Evolutionary conservation across 2,329 filamentous ascomycete species (phyloP).

Genomic region (Fusarium nygamai): DNA sequence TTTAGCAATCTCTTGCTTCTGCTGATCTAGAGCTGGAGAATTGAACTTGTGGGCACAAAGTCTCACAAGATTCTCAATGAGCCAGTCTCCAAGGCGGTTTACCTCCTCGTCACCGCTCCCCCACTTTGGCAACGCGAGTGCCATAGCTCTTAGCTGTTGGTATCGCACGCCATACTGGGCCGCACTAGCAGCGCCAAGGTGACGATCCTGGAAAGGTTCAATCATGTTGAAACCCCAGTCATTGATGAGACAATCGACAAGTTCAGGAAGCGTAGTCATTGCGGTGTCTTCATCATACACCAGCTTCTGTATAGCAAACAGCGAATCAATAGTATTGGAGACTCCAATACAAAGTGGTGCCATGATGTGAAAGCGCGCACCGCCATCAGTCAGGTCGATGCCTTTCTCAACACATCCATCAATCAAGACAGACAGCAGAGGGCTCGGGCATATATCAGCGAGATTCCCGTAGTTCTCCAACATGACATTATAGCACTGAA

Average conservation of each 20-base stretch:
- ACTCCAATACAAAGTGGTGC: neutral
- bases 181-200: neutral
- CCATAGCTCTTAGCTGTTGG: neutral
- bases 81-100: neutral
- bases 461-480: neutral
- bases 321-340: neutral
- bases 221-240: neutral
- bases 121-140: neutral
- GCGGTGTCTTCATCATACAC: neutral
- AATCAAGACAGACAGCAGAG: neutral
- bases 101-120: neutral
- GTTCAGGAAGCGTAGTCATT: neutral
- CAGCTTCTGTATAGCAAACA: neutral
- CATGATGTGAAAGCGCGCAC: neutral
- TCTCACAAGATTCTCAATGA: neutral
- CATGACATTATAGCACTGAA: neutral
- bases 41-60: neutral
- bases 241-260: neutral
- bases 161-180: neutral
- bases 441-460: neutral
- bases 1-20: accelerated
- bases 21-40: neutral
- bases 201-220: neutral
- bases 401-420: neutral
- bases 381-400: neutral